phyloP scores from a whole-genome alignment of 2,329 filamentous ascomycete species.

The Polytolypa hystricis region DNA sequence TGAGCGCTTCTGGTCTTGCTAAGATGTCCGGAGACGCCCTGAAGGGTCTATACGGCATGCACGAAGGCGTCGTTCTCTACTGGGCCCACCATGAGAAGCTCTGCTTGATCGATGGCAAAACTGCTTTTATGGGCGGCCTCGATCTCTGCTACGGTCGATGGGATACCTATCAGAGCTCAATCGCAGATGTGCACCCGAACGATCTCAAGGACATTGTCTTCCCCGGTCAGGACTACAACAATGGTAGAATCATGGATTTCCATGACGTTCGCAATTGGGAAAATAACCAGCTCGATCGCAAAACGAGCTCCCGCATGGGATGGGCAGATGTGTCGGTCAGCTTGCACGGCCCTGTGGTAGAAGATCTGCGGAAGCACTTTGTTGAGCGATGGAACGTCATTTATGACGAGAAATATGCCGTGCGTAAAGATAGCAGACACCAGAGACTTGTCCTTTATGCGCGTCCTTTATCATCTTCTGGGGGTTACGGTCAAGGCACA shows the following conservation, averaged over 20 bases:
- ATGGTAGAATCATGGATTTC: constrained; percentile 94
- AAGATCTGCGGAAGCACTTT: constrained; percentile 94
- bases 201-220: constrained; percentile 65
- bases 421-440: constrained; percentile 43
- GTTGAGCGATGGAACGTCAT: constrained; percentile 93
- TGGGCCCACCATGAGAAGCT: constrained; percentile 98
- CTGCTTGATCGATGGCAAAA: constrained; percentile 80
- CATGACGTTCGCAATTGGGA: constrained; percentile 86
- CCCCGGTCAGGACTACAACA: constrained; percentile 96
- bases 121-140: constrained; percentile 87
- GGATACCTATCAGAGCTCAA: constrained; percentile 75
- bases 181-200: constrained; percentile 75
- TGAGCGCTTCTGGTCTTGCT: constrained; percentile 45
- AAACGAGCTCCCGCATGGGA: constrained; percentile 87
- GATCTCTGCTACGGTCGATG: constrained; percentile 94
- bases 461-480: constrained; percentile 18
- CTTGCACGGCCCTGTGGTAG: constrained; percentile 76
- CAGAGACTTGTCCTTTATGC: constrained; percentile 25
- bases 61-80: constrained; percentile 82
- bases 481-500: constrained; percentile 4
- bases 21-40: constrained; percentile 62
- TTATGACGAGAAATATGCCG: constrained; percentile 66
- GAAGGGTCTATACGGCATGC: constrained; percentile 69
- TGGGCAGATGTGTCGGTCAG: constrained; percentile 97
- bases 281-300: constrained; percentile 81